Evolutionary conservation across 345 rosid genomes (phyloP).

Genomic region (Camelina sativa): DNA sequence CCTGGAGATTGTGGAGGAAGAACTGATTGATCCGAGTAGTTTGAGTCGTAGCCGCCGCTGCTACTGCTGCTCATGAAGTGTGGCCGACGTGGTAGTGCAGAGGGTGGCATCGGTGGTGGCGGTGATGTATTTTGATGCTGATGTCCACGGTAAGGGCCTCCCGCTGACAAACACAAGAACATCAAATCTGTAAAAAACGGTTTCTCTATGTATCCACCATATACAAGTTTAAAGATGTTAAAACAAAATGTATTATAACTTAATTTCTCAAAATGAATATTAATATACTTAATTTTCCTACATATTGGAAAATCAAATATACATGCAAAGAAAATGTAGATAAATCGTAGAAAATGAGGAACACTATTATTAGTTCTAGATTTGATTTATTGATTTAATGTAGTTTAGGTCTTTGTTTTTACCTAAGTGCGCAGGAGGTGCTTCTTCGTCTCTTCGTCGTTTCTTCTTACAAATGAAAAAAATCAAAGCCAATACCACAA

Average conservation of each 20-base stretch:
- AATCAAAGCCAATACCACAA: conserved; percentile 48
- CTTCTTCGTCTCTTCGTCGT: conserved; percentile 49
- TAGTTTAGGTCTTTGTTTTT: background rate
- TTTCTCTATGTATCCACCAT: background rate
- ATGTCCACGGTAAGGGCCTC: conserved; percentile 52
- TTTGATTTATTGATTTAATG: background rate
- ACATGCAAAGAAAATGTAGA: conserved; percentile 12
- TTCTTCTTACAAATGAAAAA: conserved; percentile 60
- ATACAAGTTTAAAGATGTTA: background rate
- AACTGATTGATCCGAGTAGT: conserved; percentile 58
- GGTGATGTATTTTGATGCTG: conserved; percentile 63
- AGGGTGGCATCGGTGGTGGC: conserved; percentile 33
- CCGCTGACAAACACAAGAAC: conserved; percentile 46
- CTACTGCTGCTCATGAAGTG: conserved; percentile 60
- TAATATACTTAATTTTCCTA: background rate
- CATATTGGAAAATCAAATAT: background rate
- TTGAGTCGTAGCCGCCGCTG: conserved; percentile 58
- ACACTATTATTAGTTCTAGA: background rate
- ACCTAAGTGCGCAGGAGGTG: conserved; percentile 39
- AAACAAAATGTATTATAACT: background rate
- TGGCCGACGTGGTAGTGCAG: conserved; percentile 41
- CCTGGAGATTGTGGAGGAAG: conserved; percentile 63
- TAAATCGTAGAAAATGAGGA: conserved; percentile 3
- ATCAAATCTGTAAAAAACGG: background rate
- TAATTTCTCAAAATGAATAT: conserved; percentile 1